phyloP scores from a whole-genome alignment of 2,329 filamentous ascomycete species.

The Scedosporium aurantiacum region DNA sequence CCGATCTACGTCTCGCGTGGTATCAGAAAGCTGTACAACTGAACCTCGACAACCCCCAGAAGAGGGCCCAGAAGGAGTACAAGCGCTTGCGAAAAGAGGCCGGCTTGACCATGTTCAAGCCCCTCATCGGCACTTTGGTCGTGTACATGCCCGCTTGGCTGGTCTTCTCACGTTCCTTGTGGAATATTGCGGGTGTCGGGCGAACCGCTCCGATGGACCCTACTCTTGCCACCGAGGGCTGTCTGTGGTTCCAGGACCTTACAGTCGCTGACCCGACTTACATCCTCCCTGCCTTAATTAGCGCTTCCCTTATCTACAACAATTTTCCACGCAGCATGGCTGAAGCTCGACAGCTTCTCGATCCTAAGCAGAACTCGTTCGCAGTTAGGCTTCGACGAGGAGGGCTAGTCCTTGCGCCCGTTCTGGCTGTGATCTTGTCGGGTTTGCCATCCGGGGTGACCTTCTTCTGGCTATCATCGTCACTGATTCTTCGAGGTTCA shows the following conservation, averaged over 20 bases:
- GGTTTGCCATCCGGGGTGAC: slow-evolving; percentile 29
- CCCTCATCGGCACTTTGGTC: slow-evolving; percentile 1
- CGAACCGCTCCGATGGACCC: slow-evolving; percentile 21
- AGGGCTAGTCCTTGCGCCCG: slow-evolving; percentile 19
- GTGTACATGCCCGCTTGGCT: slow-evolving; percentile 16
- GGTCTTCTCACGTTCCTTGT: slow-evolving; percentile 11
- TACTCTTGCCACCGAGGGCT: slow-evolving; percentile 36
- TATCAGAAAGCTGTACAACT: slow-evolving; percentile 17
- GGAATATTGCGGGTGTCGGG: slow-evolving; percentile 14
- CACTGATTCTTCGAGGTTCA: background rate
- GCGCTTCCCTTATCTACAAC: slow-evolving; percentile 17
- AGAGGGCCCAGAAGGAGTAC: background rate
- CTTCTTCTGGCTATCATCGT: slow-evolving; percentile 20
- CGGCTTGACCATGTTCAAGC: slow-evolving; percentile 12
- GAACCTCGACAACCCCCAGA: background rate
- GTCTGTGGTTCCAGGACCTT: slow-evolving; percentile 45
- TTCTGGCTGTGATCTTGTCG: slow-evolving; percentile 22
- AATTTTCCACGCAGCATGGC: slow-evolving; percentile 17
- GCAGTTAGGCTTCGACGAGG: slow-evolving; percentile 17
- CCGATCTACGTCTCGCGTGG: background rate
- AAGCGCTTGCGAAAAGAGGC: slow-evolving; percentile 18
- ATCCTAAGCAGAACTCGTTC: slow-evolving; percentile 11
- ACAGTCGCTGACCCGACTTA: slow-evolving; percentile 39
- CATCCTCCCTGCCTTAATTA: slow-evolving; percentile 26
- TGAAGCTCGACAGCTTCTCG: slow-evolving; percentile 15